These are phyloP conservation scores for Suaeda aralocaspica DNA, from an alignment of 148 eudicot genomes.

Conservation along the genomic window DNA sequence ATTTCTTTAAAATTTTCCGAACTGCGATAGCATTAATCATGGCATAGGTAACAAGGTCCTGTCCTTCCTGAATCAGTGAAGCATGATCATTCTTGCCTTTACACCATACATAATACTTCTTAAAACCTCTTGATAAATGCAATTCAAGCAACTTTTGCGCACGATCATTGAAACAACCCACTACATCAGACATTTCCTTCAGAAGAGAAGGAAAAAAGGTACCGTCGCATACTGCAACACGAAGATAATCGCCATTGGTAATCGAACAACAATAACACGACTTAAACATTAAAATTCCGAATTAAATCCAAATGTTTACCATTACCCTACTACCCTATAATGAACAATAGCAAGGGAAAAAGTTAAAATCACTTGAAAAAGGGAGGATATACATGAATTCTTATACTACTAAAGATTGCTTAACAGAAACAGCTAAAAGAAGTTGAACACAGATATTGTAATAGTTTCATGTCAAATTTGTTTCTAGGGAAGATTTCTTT, in stretches of 20 bases:
- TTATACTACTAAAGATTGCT: neutral
- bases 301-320: neutral
- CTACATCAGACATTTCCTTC: slow-evolving; percentile 77
- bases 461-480: neutral
- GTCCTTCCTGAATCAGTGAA: slow-evolving; percentile 63
- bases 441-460: neutral
- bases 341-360: no score
- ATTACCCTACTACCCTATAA: neutral
- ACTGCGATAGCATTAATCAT: slow-evolving; percentile 80
- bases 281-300: neutral
- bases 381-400: neutral
- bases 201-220: slow-evolving; percentile 83
- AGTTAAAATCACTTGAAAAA: no score
- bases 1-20: slow-evolving; percentile 85
- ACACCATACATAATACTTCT: slow-evolving; percentile 56
- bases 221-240: slow-evolving; percentile 72
- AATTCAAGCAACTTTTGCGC: slow-evolving; percentile 72
- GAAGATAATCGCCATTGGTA: neutral
- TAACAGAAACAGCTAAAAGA: neutral
- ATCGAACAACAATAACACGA: neutral
- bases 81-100: slow-evolving; percentile 60
- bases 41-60: slow-evolving; percentile 78
- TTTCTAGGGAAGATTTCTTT: neutral
- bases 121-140: slow-evolving; percentile 72
- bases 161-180: slow-evolving; percentile 72